phyloP scores from a whole-genome alignment of 192 early-diverging fungal species.

The Backusella macrospora region DNA sequence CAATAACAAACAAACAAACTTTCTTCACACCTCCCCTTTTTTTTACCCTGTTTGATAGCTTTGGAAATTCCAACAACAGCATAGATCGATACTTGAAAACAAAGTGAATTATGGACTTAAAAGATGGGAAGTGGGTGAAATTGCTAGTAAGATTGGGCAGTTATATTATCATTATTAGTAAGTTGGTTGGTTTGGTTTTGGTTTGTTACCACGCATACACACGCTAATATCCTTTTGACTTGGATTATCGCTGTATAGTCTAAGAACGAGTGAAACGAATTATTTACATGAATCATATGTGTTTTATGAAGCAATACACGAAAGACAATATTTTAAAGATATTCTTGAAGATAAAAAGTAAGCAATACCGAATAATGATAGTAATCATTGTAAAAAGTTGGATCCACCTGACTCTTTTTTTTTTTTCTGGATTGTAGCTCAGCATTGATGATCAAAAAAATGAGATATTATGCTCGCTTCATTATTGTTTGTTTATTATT shows the following conservation, averaged over 20 bases:
- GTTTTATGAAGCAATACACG: slow-evolving; percentile 96
- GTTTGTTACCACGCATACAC: slow-evolving; percentile 46
- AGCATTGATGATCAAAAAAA: slow-evolving; percentile 93
- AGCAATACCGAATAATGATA: not conserved
- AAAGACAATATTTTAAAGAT: slow-evolving; percentile 93
- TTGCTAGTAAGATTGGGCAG: slow-evolving; percentile 97
- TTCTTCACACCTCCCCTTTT: not conserved
- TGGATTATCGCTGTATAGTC: too few species aligned
- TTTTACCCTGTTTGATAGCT: slow-evolving; percentile 46
- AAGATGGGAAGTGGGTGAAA: slow-evolving; percentile 97
- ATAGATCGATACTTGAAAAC: slow-evolving; percentile 86
- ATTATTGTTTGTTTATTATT: slow-evolving; percentile 92
- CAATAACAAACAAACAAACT: too few species aligned
- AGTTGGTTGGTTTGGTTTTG: slow-evolving; percentile 17
- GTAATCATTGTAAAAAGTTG: not conserved
- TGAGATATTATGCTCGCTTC: slow-evolving; percentile 97
- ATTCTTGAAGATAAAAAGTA: slow-evolving; percentile 93
- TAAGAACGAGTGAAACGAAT: slow-evolving; percentile 95
- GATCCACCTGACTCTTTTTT: not conserved
- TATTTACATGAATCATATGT: slow-evolving; percentile 92
- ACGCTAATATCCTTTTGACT: slow-evolving; percentile 47
- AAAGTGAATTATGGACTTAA: slow-evolving; percentile 91
- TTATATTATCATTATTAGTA: slow-evolving; percentile 82
- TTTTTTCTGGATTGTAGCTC: slow-evolving; percentile 54
- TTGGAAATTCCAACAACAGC: slow-evolving; percentile 94